Conservation (phyloP, 148 eudicot species). For the Linanthus parryae region DNA sequence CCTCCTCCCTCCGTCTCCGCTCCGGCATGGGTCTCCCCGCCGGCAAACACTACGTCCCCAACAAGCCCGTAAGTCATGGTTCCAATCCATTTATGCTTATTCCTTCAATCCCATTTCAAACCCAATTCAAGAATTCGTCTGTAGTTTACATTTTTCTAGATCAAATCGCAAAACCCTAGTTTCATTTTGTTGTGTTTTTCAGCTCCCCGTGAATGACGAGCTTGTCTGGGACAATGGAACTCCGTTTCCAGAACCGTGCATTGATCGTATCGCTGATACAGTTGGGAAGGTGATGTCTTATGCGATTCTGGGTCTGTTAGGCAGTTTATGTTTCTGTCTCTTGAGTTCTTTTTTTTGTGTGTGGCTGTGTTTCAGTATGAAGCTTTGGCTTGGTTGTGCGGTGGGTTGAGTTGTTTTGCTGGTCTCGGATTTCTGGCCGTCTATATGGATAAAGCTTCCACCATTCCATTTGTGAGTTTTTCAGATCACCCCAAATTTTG, state of each 20-base stretch:
- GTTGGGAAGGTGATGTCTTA: constrained; percentile 48
- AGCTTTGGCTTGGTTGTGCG: constrained; percentile 89
- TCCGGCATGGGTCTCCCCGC: constrained; percentile 95
- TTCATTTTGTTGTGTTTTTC: constrained; percentile 13
- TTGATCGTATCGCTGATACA: constrained; percentile 90
- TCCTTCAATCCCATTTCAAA: not conserved
- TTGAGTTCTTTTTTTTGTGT: not conserved
- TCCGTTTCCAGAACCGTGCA: constrained; percentile 81
- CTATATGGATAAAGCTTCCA: constrained; percentile 86
- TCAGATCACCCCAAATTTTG: not conserved
- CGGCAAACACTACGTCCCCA: constrained; percentile 85
- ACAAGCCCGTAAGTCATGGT: constrained; percentile 47
- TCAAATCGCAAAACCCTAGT: not conserved
- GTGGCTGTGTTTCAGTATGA: constrained; percentile 48
- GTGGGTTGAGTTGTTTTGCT: constrained; percentile 76
- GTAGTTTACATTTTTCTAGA: not conserved
- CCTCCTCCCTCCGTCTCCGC: constrained; percentile 64
- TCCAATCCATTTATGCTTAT: too few species aligned
- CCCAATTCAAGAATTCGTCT: not conserved
- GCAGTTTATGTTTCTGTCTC: not conserved
- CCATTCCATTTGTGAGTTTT: constrained; percentile 64
- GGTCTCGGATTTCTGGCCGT: constrained; percentile 71
- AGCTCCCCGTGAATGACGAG: constrained; percentile 79
- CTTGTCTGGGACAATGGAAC: constrained; percentile 90
- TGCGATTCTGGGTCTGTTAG: not conserved